Percentiles rank a stretch among this genome's conserved stretches.
phyloP scores from a whole-genome alignment of 139 green algal genomes.

The Picochlorum sp. region DNA sequence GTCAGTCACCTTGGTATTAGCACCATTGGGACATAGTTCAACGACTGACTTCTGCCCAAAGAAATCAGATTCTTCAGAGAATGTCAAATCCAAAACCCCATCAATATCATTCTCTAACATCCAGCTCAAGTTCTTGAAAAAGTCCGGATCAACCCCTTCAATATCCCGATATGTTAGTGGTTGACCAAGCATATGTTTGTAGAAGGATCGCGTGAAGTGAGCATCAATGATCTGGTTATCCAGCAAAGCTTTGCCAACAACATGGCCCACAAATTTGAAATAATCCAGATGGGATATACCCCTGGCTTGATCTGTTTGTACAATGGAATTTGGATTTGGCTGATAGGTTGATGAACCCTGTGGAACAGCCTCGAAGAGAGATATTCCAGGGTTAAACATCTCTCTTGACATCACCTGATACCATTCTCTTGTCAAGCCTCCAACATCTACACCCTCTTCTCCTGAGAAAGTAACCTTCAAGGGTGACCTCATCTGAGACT shows the following conservation, averaged over 20 bases:
- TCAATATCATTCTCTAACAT: slow-evolving; percentile 95
- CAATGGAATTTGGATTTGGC: slow-evolving; percentile 86
- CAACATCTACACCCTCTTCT: slow-evolving; percentile 96
- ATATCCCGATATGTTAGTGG: slow-evolving; percentile 91
- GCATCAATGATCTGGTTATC: slow-evolving; percentile 88
- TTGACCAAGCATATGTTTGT: slow-evolving; percentile 94
- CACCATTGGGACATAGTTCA: slow-evolving; percentile 76
- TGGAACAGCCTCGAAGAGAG: slow-evolving; percentile 77
- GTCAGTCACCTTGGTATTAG: slow-evolving; percentile 78
- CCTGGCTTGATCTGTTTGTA: slow-evolving; percentile 72
- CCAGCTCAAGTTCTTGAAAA: slow-evolving; percentile 87
- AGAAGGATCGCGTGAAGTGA: slow-evolving; percentile 98
- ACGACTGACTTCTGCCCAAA: slow-evolving; percentile 73
- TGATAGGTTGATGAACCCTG: slow-evolving; percentile 89
- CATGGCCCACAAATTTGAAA: slow-evolving; percentile 81
- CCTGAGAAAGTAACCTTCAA: slow-evolving; percentile 75
- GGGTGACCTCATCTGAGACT: slow-evolving; percentile 71
- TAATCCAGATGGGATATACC: slow-evolving; percentile 90
- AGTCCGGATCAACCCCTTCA: slow-evolving; percentile 93
- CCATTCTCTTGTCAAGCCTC: slow-evolving; percentile 92
- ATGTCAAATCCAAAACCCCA: slow-evolving; percentile 89
- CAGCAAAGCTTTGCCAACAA: slow-evolving; percentile 83
- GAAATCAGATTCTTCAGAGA: slow-evolving; percentile 85
- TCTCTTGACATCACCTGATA: slow-evolving; percentile 89
- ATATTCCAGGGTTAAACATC: slow-evolving; percentile 93